A percentile compares a stretch with the other conserved stretches of the same genome.
Evolutionary conservation across 305 asterid genomes (phyloP).

Genomic region (Fraxinus dipetala): DNA sequence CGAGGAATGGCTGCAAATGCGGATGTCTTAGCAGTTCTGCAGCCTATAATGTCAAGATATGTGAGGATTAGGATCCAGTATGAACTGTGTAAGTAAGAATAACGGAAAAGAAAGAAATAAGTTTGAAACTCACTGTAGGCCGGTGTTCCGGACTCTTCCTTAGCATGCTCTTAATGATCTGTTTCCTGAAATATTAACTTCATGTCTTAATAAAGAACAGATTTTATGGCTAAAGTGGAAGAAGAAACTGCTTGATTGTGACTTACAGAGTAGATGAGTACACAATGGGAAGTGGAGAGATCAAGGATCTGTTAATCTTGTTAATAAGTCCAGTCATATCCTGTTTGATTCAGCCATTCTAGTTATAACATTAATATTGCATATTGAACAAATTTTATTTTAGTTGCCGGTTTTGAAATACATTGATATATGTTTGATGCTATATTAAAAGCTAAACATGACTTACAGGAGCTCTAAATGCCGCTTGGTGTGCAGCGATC

Average conservation of each 20-base stretch:
- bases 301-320: slow-evolving; percentile 79
- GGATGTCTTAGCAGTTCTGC: slow-evolving; percentile 91
- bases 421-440: not conserved
- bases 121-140: slow-evolving; percentile 68
- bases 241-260: not conserved
- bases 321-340: slow-evolving; percentile 90
- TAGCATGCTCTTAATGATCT: slow-evolving; percentile 90
- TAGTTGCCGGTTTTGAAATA: not conserved
- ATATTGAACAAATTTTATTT: not conserved
- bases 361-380: slow-evolving; percentile 9
- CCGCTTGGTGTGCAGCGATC: slow-evolving; percentile 92
- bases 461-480: slow-evolving; percentile 89
- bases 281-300: slow-evolving; percentile 86
- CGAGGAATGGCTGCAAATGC: slow-evolving; percentile 84
- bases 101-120: not conserved
- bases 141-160: slow-evolving; percentile 90
- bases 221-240: not conserved
- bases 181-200: slow-evolving; percentile 59
- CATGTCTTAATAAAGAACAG: not conserved
- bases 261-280: slow-evolving; percentile 88
- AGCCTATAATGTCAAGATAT: slow-evolving; percentile 44
- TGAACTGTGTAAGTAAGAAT: not conserved
- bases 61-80: slow-evolving; percentile 13
- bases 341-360: slow-evolving; percentile 33
- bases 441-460: not conserved